A percentile compares a stretch with the other conserved stretches of the same genome.
These are phyloP conservation scores for Pyropia haitanensis DNA, from an alignment of 23 red algal species.

Conservation along the genomic window DNA sequence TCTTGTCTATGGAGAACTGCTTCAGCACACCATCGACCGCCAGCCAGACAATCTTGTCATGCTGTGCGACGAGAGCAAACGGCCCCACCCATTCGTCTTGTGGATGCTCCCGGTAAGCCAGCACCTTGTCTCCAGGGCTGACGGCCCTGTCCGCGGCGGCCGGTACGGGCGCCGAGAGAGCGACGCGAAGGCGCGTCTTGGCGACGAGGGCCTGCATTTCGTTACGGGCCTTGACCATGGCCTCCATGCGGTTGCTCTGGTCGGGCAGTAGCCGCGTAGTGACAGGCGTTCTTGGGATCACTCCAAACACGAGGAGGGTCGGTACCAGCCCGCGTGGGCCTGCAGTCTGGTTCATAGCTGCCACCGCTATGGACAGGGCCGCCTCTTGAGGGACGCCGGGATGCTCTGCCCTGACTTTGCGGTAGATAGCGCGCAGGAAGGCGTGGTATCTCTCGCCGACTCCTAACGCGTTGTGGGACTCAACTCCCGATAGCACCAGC, in stretches of 20 bases:
- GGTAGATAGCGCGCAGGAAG: conserved; percentile 3
- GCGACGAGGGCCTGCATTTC: conserved; percentile 1
- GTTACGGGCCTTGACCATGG: background rate
- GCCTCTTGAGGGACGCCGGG: background rate
- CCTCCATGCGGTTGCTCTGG: conserved; percentile 8
- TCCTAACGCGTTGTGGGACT: conserved; percentile 6
- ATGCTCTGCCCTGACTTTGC: background rate
- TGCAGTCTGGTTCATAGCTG: conserved; percentile 18
- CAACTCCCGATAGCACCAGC: background rate
- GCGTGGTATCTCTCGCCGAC: conserved; percentile 2
- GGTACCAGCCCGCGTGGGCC: conserved; percentile 2
- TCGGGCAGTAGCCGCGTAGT: background rate
- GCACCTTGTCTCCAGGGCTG: background rate
- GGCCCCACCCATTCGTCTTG: conserved; percentile 1
- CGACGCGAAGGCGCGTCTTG: background rate
- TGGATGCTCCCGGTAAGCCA: conserved; percentile 14
- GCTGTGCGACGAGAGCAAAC: too few species aligned
- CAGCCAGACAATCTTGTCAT: background rate
- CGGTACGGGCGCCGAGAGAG: background rate
- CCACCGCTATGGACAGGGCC: background rate
- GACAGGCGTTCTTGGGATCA: conserved; percentile 12
- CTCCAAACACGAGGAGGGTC: conserved; percentile 16
- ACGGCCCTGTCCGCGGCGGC: conserved; percentile 2
- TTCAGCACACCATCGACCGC: background rate
- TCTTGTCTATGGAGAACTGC: conserved; percentile 10